Evolutionary conservation across 495 filamentous ascomycete species (phyloP), one percentile per base, ranked within the genome.

Genomic region (Xylaria curta): DNA sequence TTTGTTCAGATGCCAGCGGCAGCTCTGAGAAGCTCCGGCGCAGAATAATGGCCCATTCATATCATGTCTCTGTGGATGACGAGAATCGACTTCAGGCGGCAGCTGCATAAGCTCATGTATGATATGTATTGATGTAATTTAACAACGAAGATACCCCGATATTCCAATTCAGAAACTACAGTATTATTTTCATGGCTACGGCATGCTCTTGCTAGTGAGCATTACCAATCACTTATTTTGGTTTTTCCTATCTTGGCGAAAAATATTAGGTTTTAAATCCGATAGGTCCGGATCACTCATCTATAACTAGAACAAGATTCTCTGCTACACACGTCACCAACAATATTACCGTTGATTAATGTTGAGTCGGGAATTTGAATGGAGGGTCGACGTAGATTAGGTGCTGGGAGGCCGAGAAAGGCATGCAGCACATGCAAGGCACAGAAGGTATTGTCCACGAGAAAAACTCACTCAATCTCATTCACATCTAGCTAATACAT

Each of bases 1-100:
- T 75, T 13, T n/a, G 44, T 33, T 60, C 64, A 33, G 77, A 79
- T 67, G 21, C 10, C 36, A 51, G 66, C 31, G 72, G 75, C 8
- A 63, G 65, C 1, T 72, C 73, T 8, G 54, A 69, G 7, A 36
- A 3, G 64, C 75, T 79, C 26, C 71, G 64, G 26, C 70, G 61
- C 40, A 73, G 63, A 49, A 63, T 74, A 31, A 3, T 67, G 54
- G 63, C 44, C 26, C 62, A 51, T n/a, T 3, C 17, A 8, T 63
- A 44, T 40, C 38, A 12, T 17, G n/a, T 10, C 38, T 44, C 21
- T 38, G 8, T 47, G 47, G 21, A 13, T 33, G n/a, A 36, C 19
- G n/a, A 33, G 44, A 24, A 66, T 40, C 46, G n/a, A 36, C 40
- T 54, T 6, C 31, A 47, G 31, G 49, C 33, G 21, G 54, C n/a